A percentile compares a stretch with the other conserved stretches of the same genome.
phyloP scores from a whole-genome alignment of 768 basidiomycete genomes.

The Cystobasidium ongulense region DNA sequence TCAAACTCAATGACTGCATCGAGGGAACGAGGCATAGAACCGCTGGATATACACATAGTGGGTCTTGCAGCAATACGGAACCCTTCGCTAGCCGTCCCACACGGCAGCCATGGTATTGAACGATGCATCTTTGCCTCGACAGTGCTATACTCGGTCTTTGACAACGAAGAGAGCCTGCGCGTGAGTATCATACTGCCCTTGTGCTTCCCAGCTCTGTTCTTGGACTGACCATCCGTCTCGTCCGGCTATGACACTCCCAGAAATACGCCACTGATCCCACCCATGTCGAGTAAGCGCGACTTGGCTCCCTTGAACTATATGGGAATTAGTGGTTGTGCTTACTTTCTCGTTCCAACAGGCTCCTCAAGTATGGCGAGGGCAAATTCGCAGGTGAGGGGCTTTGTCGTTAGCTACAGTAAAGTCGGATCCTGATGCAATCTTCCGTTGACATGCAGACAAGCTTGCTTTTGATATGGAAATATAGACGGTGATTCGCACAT shows the following conservation, averaged over 20 bases:
- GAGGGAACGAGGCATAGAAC: constrained; percentile 18
- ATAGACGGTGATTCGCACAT: no score
- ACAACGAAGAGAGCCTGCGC: constrained; percentile 6
- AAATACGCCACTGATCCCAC: constrained; percentile 7
- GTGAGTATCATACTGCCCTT: not conserved
- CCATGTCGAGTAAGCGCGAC: constrained; percentile 10
- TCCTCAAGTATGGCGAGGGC: constrained; percentile 11
- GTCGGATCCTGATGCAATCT: not conserved
- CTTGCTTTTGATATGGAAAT: constrained; percentile 26
- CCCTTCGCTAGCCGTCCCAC: not conserved
- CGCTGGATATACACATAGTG: constrained; percentile 17
- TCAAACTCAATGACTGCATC: not conserved
- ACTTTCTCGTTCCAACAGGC: not conserved
- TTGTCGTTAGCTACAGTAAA: not conserved
- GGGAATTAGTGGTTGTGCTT: no score
- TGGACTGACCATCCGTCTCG: not conserved
- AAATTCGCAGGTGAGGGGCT: constrained; percentile 3
- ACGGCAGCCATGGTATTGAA: not conserved
- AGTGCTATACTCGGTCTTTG: constrained; percentile 29
- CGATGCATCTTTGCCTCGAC: not conserved
- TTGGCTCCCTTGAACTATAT: not conserved
- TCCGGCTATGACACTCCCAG: not conserved
- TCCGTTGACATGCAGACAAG: constrained; percentile 15
- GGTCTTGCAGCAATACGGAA: no score
- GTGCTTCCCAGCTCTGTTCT: no score